These are phyloP conservation scores for Penicillium verrucosum DNA, from an alignment of 2,329 filamentous ascomycete genomes.

Conservation along the genomic window DNA sequence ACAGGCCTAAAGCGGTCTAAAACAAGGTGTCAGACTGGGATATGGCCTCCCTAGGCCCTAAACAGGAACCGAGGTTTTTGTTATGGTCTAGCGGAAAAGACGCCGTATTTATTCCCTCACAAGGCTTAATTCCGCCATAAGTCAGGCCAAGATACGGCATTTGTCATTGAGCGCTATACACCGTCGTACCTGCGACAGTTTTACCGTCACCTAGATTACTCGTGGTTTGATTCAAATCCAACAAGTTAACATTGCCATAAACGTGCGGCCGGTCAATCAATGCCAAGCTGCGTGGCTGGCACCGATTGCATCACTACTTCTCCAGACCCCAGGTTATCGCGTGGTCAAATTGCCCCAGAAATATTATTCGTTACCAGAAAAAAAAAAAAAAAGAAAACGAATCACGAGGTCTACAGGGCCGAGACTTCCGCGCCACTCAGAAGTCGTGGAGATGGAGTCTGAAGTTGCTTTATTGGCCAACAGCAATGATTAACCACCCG, in stretches of 20 bases:
- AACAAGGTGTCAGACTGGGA: no score
- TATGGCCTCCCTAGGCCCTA: no score
- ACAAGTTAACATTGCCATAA: not conserved
- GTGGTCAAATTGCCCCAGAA: not conserved
- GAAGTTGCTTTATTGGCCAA: constrained; percentile 1
- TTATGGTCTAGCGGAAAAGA: no score
- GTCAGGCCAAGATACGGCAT: no score
- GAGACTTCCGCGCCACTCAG: constrained; percentile 13
- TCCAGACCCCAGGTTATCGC: not conserved
- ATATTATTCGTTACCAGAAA: constrained; percentile 7
- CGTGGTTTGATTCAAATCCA: not conserved
- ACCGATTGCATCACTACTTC: constrained; percentile 16
- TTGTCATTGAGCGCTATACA: no score
- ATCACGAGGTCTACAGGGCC: constrained; percentile 12
- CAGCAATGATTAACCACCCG: not conserved
- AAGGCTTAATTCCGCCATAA: no score
- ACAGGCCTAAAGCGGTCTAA: no score
- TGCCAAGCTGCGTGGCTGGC: constrained; percentile 10
- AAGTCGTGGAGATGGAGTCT: constrained; percentile 7
- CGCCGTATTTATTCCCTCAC: no score
- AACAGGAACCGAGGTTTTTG: no score
- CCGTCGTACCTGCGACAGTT: no score
- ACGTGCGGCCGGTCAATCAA: no score
- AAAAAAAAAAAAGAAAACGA: not conserved
- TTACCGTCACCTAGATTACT: not conserved